Percentiles rank a stretch among this genome's conserved stretches.
Evolutionary conservation across 2,329 filamentous ascomycete genomes (phyloP).

Genomic region (Calonectria pseudoturangicola): DNA sequence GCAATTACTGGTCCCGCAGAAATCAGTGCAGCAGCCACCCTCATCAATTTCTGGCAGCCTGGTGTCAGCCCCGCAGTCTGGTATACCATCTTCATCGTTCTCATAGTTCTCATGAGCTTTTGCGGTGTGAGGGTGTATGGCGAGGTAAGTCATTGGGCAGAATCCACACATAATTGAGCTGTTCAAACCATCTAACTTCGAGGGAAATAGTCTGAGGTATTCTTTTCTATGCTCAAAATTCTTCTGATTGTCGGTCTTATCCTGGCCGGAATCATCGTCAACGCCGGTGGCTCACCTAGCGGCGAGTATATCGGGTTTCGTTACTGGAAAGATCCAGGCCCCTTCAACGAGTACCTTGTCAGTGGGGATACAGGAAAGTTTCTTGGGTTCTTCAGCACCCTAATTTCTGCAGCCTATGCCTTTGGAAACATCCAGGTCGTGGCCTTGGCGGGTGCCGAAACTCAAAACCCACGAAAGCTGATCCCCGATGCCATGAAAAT

Average conservation of each 20-base stretch:
- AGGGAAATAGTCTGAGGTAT: slow-evolving; percentile 70
- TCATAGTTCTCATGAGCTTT: slow-evolving; percentile 1
- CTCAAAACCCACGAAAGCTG: slow-evolving; percentile 7
- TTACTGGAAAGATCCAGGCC: slow-evolving; percentile 76
- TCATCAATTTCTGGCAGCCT: slow-evolving; percentile 13
- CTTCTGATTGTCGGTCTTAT: slow-evolving; percentile 76
- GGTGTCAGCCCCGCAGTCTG: neutral
- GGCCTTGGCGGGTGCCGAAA: slow-evolving; percentile 19
- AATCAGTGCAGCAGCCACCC: slow-evolving; percentile 13
- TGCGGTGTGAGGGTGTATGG: slow-evolving; percentile 5
- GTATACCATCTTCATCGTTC: slow-evolving; percentile 16
- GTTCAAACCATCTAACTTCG: neutral
- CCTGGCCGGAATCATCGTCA: slow-evolving; percentile 73
- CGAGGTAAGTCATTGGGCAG: neutral
- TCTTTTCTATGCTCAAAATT: slow-evolving; percentile 75
- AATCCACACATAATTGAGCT: too few species aligned
- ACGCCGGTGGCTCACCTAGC: slow-evolving; percentile 73
- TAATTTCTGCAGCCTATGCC: slow-evolving; percentile 63
- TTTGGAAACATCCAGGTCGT: slow-evolving; percentile 62
- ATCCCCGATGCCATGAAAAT: slow-evolving; percentile 16
- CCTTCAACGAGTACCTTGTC: slow-evolving; percentile 67
- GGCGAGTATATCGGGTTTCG: slow-evolving; percentile 76
- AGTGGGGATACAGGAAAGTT: slow-evolving; percentile 72
- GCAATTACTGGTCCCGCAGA: slow-evolving; percentile 14
- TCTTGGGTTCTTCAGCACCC: slow-evolving; percentile 63